Conservation (phyloP, 164 flowering plant genomes). For the grape (Vitis vinifera) region DNA sequence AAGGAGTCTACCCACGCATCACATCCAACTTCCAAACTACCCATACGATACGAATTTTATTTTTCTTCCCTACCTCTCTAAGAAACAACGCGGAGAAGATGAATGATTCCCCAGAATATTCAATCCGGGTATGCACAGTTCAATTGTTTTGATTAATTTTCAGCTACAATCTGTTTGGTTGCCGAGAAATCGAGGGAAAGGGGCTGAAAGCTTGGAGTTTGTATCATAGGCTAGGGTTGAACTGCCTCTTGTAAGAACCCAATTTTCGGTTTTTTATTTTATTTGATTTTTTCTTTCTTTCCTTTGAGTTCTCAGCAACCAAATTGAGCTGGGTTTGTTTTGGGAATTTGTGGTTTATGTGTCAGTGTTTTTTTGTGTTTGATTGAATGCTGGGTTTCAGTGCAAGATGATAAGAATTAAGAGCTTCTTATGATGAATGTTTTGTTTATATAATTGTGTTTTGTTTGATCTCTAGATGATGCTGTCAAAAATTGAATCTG, state of each 20-base stretch:
- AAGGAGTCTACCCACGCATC: too few species aligned
- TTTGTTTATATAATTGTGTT: neutral
- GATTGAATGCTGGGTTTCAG: neutral
- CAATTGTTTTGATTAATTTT: neutral
- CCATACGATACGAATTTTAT: too few species aligned
- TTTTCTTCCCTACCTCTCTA: too few species aligned
- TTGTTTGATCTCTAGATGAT: slow-evolving; percentile 21
- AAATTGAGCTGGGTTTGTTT: neutral
- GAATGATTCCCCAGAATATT: neutral
- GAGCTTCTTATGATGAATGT: too few species aligned
- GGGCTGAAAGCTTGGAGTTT: neutral
- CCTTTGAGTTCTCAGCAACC: neutral
- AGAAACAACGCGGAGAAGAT: too few species aligned
- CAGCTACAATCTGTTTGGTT: neutral
- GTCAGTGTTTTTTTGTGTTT: neutral
- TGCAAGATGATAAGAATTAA: too few species aligned
- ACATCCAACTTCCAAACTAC: too few species aligned
- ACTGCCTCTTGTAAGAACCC: neutral
- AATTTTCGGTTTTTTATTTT: too few species aligned
- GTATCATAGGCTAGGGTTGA: neutral
- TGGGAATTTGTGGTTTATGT: too few species aligned
- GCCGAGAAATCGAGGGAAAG: neutral
- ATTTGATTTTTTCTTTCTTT: neutral
- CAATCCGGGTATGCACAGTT: neutral
- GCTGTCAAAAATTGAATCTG: slow-evolving; percentile 20